phyloP scores from a whole-genome alignment of 805 yeast genomes.

The Ogataea pilisensis region DNA sequence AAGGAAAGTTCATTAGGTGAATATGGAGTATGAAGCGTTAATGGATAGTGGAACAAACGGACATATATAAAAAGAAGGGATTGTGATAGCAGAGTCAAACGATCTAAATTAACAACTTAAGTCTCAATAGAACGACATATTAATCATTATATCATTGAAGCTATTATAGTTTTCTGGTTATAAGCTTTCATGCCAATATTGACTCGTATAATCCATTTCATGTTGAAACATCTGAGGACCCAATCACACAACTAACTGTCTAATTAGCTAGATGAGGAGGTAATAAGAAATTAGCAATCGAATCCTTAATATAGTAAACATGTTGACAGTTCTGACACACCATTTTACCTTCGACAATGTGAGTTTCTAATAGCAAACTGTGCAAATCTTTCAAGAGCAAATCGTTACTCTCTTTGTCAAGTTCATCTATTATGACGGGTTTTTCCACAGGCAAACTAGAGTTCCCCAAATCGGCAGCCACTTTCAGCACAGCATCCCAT shows the following conservation, averaged over 20 bases:
- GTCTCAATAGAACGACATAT: too few species aligned
- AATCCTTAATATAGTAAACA: constrained; percentile 82
- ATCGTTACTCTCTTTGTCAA: constrained; percentile 38
- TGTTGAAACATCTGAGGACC: neutral
- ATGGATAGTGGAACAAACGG: too few species aligned
- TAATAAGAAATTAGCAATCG: constrained; percentile 87
- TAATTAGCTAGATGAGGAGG: constrained; percentile 83
- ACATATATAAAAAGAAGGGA: too few species aligned
- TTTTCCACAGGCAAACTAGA: constrained; percentile 52
- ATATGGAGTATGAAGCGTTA: too few species aligned
- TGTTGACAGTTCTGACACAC: constrained; percentile 82
- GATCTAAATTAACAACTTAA: too few species aligned
- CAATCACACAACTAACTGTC: neutral
- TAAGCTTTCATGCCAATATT: too few species aligned
- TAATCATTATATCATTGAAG: too few species aligned
- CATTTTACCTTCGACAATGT: constrained; percentile 86
- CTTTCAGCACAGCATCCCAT: constrained; percentile 80
- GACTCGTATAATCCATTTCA: neutral
- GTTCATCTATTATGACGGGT: constrained; percentile 38
- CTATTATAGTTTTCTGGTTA: too few species aligned
- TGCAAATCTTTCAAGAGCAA: constrained; percentile 73
- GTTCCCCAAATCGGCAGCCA: constrained; percentile 75
- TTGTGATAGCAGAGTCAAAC: too few species aligned
- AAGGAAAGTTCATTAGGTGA: too few species aligned
- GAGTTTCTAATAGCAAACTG: constrained; percentile 75